These are phyloP conservation scores for Capsicum pubescens DNA, from an alignment of 257 asterid genomes.

Conservation along the genomic window DNA sequence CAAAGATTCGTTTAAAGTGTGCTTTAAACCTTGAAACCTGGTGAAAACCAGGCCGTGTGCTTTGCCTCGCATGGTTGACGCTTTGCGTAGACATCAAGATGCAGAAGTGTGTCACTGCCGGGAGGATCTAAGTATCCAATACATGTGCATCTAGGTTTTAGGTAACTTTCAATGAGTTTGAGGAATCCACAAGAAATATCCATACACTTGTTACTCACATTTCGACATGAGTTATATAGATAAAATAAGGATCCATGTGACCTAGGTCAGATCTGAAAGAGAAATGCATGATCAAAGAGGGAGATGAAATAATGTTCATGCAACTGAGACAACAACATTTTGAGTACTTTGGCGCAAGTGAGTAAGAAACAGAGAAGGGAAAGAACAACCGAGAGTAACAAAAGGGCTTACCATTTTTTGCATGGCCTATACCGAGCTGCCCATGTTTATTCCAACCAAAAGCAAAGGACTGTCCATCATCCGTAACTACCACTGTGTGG, in stretches of 20 bases:
- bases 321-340: neutral
- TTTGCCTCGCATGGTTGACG: neutral
- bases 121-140: neutral
- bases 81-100: neutral
- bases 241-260: neutral
- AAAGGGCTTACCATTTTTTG: constrained; percentile 65
- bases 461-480: constrained; percentile 71
- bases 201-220: neutral
- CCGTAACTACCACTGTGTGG: constrained; percentile 90
- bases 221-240: neutral
- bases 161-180: neutral
- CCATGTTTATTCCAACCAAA: constrained; percentile 99
- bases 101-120: neutral
- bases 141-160: constrained; percentile 5
- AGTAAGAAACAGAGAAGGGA: neutral
- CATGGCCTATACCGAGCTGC: constrained; percentile 87
- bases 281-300: constrained; percentile 3
- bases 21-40: constrained; percentile 4
- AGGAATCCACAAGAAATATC: neutral
- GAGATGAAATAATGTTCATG: constrained; percentile 2
- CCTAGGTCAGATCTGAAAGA: constrained; percentile 12
- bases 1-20: neutral
- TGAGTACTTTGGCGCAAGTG: neutral
- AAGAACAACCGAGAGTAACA: constrained; percentile 6
- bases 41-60: neutral